These are phyloP conservation scores for Spinacia oleracea DNA, from an alignment of 179 eudicot species.

Conservation along the genomic window DNA sequence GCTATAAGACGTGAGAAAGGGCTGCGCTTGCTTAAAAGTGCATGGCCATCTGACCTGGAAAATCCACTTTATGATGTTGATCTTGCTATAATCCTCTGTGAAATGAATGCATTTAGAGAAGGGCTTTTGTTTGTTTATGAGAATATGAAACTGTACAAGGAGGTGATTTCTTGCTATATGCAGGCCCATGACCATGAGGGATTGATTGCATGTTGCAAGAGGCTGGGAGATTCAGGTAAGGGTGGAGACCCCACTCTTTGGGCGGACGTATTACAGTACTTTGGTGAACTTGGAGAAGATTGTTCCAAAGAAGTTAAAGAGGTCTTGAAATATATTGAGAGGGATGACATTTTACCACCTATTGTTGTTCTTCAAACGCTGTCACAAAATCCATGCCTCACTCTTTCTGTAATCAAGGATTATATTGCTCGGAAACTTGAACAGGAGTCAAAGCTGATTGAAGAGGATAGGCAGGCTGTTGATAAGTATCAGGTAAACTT, in stretches of 20 bases:
- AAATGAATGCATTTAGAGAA: constrained; percentile 77
- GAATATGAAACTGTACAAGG: constrained; percentile 92
- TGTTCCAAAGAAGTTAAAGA: constrained; percentile 96
- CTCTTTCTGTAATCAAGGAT: constrained; percentile 90
- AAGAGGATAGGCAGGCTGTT: constrained; percentile 76
- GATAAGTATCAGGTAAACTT: constrained; percentile 81
- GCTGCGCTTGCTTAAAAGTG: constrained; percentile 69
- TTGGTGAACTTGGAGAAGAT: constrained; percentile 99
- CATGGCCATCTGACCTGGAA: constrained; percentile 85
- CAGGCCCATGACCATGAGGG: constrained; percentile 94
- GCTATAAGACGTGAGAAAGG: constrained; percentile 72
- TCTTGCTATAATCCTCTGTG: constrained; percentile 85
- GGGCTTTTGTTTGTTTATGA: constrained; percentile 84
- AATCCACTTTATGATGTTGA: constrained; percentile 87
- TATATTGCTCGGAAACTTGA: constrained; percentile 95
- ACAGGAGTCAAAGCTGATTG: constrained; percentile 85
- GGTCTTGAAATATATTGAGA: constrained; percentile 85
- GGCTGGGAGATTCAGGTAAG: constrained; percentile 87
- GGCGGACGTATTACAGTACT: constrained; percentile 88
- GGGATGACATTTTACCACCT: constrained; percentile 92
- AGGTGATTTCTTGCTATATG: constrained; percentile 96
- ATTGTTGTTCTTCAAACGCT: constrained; percentile 84
- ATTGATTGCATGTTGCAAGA: constrained; percentile 95
- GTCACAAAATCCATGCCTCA: constrained; percentile 92
- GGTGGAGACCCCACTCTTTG: constrained; percentile 93